Evolutionary conservation across 352 stramenopile species (phyloP).

Genomic region (Pilasporangium apinafurcum): DNA sequence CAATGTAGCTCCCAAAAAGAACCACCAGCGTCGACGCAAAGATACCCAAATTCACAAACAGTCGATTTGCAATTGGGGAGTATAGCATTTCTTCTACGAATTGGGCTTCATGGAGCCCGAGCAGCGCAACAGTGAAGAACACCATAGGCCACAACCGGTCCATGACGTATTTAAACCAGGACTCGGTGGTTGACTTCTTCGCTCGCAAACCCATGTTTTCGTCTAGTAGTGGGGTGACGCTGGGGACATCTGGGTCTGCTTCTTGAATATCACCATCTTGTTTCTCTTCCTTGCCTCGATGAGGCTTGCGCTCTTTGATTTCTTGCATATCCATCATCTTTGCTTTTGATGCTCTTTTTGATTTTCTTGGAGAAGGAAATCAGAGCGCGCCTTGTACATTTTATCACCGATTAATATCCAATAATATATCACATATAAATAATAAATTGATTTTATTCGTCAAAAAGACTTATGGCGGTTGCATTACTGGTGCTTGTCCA

Average conservation of each 20-base stretch:
- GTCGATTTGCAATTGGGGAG: conserved; percentile 33
- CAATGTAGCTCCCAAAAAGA: conserved; percentile 62
- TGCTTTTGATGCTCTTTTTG: neutral
- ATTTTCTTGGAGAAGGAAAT: too few relatives aligned
- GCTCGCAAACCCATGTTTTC: conserved; percentile 2
- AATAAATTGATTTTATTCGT: too few relatives aligned
- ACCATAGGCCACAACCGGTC: conserved; percentile 51
- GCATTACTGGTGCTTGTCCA: too few relatives aligned
- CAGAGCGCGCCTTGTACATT: too few relatives aligned
- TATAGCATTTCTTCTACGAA: conserved; percentile 60
- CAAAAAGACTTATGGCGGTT: too few relatives aligned
- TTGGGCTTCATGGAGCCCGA: conserved; percentile 51
- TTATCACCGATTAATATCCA: too few relatives aligned
- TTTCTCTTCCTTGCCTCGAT: neutral
- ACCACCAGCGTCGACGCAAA: conserved; percentile 42
- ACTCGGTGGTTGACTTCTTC: conserved; percentile 17
- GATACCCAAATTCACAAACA: conserved; percentile 48
- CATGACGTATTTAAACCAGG: conserved; percentile 33
- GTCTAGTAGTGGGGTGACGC: conserved; percentile 9
- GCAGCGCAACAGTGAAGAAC: conserved; percentile 40
- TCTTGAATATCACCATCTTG: conserved; percentile 11
- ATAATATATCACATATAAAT: too few relatives aligned
- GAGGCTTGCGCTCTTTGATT: conserved; percentile 34
- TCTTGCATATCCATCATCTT: conserved; percentile 63
- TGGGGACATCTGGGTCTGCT: conserved; percentile 33